Conservation (phyloP, 164 flowering plant species). For the Aristolochia fimbriata region DNA sequence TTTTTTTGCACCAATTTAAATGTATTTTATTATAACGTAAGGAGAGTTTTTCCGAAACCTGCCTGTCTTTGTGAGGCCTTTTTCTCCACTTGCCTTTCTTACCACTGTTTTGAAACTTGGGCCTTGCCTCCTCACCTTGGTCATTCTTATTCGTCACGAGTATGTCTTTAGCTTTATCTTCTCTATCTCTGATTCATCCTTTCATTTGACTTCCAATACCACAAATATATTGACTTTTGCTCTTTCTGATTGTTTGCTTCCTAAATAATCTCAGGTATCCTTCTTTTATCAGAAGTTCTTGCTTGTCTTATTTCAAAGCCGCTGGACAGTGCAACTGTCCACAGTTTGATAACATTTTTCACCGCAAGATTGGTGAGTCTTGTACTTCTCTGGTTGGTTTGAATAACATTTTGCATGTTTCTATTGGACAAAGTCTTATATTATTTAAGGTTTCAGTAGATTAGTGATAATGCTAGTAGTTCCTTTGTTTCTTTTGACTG, state of each 20-base stretch:
- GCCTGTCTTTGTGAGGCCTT: too few relatives aligned
- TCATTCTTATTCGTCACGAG: too few relatives aligned
- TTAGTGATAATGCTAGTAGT: not conserved
- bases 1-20: too few relatives aligned
- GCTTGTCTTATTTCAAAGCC: constrained; percentile 45
- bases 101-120: not conserved
- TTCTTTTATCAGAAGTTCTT: constrained; percentile 72
- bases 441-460: not conserved
- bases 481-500: too few relatives aligned
- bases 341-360: constrained; percentile 70
- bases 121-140: not conserved
- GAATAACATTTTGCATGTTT: not conserved
- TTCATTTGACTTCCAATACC: not conserved
- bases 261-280: constrained; percentile 48
- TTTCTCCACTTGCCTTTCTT: not conserved
- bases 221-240: not conserved
- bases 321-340: constrained; percentile 39
- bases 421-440: not conserved
- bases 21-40: too few relatives aligned
- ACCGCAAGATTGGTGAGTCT: constrained; percentile 78
- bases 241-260: not conserved
- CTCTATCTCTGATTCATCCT: not conserved
- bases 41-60: too few relatives aligned
- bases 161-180: too few relatives aligned
- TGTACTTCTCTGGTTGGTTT: not conserved